A percentile compares a stretch with the other conserved stretches of the same genome.
Evolutionary conservation across 1,284 basidiomycete genomes (phyloP).

Genomic region (Tausonia pullulans): DNA sequence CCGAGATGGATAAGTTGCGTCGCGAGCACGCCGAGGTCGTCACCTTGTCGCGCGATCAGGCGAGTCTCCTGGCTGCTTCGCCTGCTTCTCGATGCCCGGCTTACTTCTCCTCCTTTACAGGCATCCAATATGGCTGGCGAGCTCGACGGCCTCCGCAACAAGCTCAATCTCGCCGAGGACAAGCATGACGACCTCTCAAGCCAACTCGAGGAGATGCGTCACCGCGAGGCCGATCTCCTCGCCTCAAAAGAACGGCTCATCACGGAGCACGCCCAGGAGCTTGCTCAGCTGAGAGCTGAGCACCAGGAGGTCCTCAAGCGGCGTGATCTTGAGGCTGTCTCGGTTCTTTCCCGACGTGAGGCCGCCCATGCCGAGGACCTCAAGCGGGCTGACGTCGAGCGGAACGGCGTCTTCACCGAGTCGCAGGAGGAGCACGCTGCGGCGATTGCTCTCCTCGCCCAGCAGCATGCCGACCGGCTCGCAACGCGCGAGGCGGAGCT

Average conservation of each 20-base stretch:
- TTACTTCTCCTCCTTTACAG: constrained; percentile 33
- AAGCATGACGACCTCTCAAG: constrained; percentile 39
- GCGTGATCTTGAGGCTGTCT: constrained; percentile 48
- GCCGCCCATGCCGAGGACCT: constrained; percentile 49
- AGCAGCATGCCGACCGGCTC: constrained; percentile 39
- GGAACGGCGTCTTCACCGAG: constrained; percentile 57
- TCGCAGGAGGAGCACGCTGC: constrained; percentile 38
- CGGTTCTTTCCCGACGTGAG: constrained; percentile 50
- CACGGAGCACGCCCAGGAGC: constrained; percentile 47
- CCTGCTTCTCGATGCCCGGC: constrained; percentile 24
- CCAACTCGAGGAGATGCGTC: constrained; percentile 14
- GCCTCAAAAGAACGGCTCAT: neutral
- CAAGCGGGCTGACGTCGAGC: constrained; percentile 57
- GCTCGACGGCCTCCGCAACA: constrained; percentile 56
- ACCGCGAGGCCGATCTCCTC: constrained; percentile 14
- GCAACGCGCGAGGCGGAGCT: constrained; percentile 19
- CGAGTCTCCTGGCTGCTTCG: neutral
- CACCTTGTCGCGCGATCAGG: constrained; percentile 67
- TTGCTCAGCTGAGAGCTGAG: constrained; percentile 57
- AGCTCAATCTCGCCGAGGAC: constrained; percentile 43
- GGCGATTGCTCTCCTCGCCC: constrained; percentile 20
- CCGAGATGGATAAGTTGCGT: constrained; percentile 54
- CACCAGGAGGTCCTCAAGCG: constrained; percentile 52
- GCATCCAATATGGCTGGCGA: constrained; percentile 74
- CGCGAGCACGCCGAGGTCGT: constrained; percentile 68